These are phyloP conservation scores for Cucumis cinereus DNA, from an alignment of 306 rosid genomes.

Conservation along the genomic window DNA sequence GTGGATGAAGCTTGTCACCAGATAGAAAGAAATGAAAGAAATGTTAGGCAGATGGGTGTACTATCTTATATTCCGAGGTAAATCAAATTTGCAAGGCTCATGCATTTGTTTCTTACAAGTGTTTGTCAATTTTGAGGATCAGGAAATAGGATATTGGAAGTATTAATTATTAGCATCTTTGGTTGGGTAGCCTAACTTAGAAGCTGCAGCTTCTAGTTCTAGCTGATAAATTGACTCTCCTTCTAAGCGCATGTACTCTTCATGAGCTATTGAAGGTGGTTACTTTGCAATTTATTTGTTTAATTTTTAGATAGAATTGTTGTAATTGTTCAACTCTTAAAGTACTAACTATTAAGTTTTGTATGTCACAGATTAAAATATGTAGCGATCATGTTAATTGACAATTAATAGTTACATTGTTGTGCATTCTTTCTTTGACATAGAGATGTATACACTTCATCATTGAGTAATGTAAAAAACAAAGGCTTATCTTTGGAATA, in stretches of 20 bases:
- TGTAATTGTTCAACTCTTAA: no score
- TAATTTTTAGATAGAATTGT: no score
- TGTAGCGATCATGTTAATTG: not conserved
- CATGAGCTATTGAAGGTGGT: no score
- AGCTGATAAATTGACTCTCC: not conserved
- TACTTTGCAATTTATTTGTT: no score
- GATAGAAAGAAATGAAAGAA: constrained; percentile 84
- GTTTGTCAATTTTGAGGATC: not conserved
- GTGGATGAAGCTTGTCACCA: constrained; percentile 92
- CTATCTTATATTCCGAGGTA: constrained; percentile 84
- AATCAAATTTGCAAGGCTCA: constrained; percentile 12
- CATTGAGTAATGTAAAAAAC: not conserved
- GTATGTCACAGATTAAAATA: not conserved
- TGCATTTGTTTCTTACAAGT: constrained; percentile 2
- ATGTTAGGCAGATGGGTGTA: constrained; percentile 73
- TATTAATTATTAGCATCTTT: not conserved
- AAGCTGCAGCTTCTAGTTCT: not conserved
- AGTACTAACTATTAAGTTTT: no score
- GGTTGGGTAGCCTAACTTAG: not conserved
- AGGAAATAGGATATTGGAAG: not conserved
- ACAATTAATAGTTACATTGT: not conserved
- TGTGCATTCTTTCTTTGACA: not conserved
- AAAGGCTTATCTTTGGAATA: not conserved
- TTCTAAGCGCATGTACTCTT: no score
- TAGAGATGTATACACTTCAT: not conserved